A percentile compares a stretch with the other conserved stretches of the same genome.
These are phyloP conservation scores for Dipteronia sinensis DNA, from an alignment of 345 rosid species.

Conservation along the genomic window DNA sequence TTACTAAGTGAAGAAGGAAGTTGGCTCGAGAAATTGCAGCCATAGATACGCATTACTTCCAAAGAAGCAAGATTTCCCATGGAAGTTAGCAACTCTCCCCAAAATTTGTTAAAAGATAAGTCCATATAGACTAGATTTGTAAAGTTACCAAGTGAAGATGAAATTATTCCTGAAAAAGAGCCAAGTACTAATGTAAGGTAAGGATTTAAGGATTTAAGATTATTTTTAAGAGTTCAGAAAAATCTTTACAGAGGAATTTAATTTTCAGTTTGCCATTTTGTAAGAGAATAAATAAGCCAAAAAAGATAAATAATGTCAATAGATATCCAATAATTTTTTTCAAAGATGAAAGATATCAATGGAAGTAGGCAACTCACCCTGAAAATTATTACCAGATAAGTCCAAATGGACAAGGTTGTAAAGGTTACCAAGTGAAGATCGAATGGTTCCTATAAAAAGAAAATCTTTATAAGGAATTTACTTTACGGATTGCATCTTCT, in stretches of 20 bases:
- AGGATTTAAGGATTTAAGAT: background rate
- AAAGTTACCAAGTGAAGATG: background rate
- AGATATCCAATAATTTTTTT: background rate
- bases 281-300: too few species aligned
- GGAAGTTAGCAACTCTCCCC: background rate
- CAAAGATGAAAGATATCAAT: background rate
- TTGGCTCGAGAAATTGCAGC: background rate
- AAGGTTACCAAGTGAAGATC: background rate
- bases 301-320: too few species aligned
- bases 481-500: background rate
- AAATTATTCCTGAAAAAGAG: background rate
- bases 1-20: slow-evolving; percentile 9
- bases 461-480: background rate
- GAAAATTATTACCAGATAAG: background rate
- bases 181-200: too few species aligned
- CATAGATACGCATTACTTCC: background rate
- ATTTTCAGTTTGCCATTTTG: too few species aligned
- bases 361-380: background rate
- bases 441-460: background rate
- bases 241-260: background rate
- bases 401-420: background rate
- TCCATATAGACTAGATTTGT: too few species aligned
- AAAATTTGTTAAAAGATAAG: too few species aligned
- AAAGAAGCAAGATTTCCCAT: background rate
- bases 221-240: too few species aligned